These are phyloP conservation scores for Dendrobium huoshanense DNA, from an alignment of 106 monocot species.

Conservation along the genomic window DNA sequence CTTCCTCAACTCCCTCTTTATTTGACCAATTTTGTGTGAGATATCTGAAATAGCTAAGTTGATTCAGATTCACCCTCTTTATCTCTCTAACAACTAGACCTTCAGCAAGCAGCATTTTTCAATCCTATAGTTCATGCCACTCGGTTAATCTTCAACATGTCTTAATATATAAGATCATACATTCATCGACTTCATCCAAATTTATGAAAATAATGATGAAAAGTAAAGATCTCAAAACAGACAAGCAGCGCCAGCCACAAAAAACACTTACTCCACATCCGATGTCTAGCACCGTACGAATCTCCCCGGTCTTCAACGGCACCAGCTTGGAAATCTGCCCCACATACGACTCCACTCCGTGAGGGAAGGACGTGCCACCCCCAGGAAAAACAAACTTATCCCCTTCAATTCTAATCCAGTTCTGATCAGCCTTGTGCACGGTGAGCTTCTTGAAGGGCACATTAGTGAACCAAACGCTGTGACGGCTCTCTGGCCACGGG, in stretches of 20 bases:
- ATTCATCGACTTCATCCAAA: background rate
- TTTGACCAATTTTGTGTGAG: too few relatives aligned
- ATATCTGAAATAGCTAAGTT: too few relatives aligned
- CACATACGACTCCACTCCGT: conserved; percentile 63
- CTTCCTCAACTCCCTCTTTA: too few relatives aligned
- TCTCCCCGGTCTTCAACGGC: conserved; percentile 46
- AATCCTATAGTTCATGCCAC: too few relatives aligned
- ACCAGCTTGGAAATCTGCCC: conserved; percentile 41
- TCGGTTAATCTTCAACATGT: background rate
- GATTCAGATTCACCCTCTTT: too few relatives aligned
- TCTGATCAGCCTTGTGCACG: conserved; percentile 59
- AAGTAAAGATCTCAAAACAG: background rate
- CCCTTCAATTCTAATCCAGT: conserved; percentile 69
- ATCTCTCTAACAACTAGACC: too few relatives aligned
- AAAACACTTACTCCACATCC: conserved; percentile 69
- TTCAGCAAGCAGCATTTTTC: too few relatives aligned
- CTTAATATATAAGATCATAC: background rate
- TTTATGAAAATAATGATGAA: background rate
- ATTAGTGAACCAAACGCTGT: conserved; percentile 61
- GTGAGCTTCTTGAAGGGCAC: conserved; percentile 53
- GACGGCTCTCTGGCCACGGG: conserved; percentile 64
- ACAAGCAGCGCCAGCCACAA: background rate
- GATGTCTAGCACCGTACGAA: conserved; percentile 61
- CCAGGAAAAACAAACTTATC: conserved; percentile 77
- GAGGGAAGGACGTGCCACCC: conserved; percentile 67